Conservation (phyloP, 2,329 filamentous ascomycete genomes). For the Didymella sp. region DNA sequence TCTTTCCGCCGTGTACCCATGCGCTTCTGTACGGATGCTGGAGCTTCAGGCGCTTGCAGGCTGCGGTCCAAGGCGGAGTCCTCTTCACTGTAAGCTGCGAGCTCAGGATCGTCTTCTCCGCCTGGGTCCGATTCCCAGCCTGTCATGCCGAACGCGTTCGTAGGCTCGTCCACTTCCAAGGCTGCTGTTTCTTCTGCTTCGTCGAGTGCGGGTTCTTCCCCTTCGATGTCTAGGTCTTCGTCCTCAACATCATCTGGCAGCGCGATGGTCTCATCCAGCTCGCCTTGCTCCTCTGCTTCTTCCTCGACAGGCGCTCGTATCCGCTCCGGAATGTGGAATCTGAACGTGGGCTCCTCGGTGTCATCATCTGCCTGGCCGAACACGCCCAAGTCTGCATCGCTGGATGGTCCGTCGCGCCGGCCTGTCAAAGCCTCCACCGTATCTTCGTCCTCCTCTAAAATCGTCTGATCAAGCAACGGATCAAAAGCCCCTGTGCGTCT, state of each 20-base stretch:
- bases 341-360: constrained; percentile 49
- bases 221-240: not conserved
- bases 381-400: constrained; percentile 43
- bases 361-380: constrained; percentile 45
- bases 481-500: constrained; percentile 39
- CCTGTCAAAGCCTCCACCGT: constrained; percentile 44
- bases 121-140: constrained; percentile 45
- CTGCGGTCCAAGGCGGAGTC: constrained; percentile 46
- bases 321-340: constrained; percentile 48
- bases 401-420: constrained; percentile 36
- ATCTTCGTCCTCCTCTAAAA: constrained; percentile 42
- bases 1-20: constrained; percentile 52
- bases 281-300: constrained; percentile 19
- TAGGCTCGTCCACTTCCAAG: constrained; percentile 27
- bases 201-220: constrained; percentile 39
- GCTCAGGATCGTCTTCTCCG: constrained; percentile 36
- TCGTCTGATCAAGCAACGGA: constrained; percentile 47
- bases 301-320: constrained; percentile 34
- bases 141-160: constrained; percentile 25
- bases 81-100: constrained; percentile 46
- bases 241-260: constrained; percentile 15
- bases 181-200: constrained; percentile 34
- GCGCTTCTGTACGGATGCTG: constrained; percentile 22
- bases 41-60: constrained; percentile 36
- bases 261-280: constrained; percentile 19